A percentile compares a stretch with the other conserved stretches of the same genome.
These are phyloP conservation scores for Brettanomyces nanus DNA, from an alignment of 805 yeast species.

Conservation along the genomic window DNA sequence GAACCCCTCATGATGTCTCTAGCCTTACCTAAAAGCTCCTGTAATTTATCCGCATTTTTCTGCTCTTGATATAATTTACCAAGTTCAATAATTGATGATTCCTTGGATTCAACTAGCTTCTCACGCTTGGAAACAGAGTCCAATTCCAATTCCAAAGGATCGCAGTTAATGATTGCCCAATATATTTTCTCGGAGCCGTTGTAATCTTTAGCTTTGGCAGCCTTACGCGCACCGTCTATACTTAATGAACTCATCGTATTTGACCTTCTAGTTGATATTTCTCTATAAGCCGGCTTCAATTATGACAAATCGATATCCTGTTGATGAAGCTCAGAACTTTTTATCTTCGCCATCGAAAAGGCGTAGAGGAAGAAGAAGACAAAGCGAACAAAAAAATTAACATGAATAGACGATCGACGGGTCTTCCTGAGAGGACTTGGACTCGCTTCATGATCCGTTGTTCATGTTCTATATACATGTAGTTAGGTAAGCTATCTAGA, in stretches of 20 bases:
- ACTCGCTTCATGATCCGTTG: background rate
- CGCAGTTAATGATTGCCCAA: slow-evolving; percentile 34
- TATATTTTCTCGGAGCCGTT: slow-evolving; percentile 55
- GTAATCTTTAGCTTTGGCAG: slow-evolving; percentile 40
- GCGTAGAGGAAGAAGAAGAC: too few relatives aligned
- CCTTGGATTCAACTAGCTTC: slow-evolving; percentile 45
- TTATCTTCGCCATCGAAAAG: too few relatives aligned
- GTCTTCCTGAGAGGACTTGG: too few relatives aligned
- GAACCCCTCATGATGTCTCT: slow-evolving; percentile 51
- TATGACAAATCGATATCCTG: too few relatives aligned
- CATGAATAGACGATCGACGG: too few relatives aligned
- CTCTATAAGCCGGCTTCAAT: too few relatives aligned
- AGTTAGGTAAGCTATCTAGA: too few relatives aligned
- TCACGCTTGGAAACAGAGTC: slow-evolving; percentile 24
- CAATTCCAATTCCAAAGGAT: slow-evolving; percentile 8
- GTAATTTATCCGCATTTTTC: slow-evolving; percentile 42
- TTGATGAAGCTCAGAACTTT: too few relatives aligned
- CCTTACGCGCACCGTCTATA: slow-evolving; percentile 54
- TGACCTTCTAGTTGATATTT: too few relatives aligned
- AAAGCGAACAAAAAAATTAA: too few relatives aligned
- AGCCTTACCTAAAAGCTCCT: slow-evolving; percentile 56
- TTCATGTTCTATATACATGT: background rate
- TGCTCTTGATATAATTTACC: slow-evolving; percentile 59
- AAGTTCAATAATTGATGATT: slow-evolving; percentile 63
- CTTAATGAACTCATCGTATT: background rate